These are phyloP conservation scores for Carex scoparia DNA, from an alignment of 176 grass and related monocot species.

Conservation along the genomic window DNA sequence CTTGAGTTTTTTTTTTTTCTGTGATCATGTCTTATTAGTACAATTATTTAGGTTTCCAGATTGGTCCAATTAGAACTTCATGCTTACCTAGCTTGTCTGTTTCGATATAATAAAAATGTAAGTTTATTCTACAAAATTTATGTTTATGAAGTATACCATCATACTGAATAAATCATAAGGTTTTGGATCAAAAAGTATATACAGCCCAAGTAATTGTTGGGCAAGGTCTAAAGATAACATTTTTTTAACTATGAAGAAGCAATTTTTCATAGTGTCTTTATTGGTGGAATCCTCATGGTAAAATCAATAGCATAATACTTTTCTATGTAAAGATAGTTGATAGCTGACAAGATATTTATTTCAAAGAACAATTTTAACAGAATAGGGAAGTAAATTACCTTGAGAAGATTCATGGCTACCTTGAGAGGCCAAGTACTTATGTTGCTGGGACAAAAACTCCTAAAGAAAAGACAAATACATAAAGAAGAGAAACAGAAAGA, in stretches of 20 bases:
- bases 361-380: not conserved
- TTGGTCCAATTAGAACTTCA: not conserved
- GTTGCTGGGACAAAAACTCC: not conserved
- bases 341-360: not conserved
- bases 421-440: slow-evolving; percentile 13
- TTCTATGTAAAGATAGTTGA: not conserved
- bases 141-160: not conserved
- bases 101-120: not conserved
- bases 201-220: not conserved
- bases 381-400: not conserved
- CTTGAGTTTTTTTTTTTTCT: not conserved
- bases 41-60: not conserved
- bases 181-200: not conserved
- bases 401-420: not conserved
- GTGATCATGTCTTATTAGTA: not conserved
- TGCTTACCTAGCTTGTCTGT: not conserved
- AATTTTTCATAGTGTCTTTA: not conserved
- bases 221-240: not conserved
- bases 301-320: not conserved
- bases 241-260: not conserved
- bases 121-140: not conserved
- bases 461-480: slow-evolving; percentile 1
- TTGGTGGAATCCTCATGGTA: not conserved
- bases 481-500: not conserved
- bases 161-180: not conserved